phyloP scores from a whole-genome alignment of 1,284 basidiomycete species.

The Ganoderma meredithae region DNA sequence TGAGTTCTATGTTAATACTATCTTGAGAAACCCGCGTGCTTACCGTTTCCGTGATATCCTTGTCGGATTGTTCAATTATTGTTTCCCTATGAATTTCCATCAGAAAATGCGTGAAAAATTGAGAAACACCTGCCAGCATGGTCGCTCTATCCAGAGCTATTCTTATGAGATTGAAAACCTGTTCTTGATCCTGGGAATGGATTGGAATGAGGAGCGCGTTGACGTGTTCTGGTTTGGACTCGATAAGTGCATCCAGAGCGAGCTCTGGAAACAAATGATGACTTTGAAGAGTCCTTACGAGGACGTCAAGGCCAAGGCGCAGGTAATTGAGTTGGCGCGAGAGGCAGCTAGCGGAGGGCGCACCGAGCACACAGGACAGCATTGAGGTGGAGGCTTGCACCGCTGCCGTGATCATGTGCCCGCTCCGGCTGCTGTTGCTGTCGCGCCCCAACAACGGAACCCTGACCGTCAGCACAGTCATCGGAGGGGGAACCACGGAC shows the following conservation, averaged over 20 bases:
- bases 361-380: neutral
- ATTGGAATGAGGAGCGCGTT: constrained; percentile 40
- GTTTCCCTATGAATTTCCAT: constrained; percentile 50
- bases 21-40: constrained; percentile 35
- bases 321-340: constrained; percentile 27
- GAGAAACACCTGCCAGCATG: constrained; percentile 26
- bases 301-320: constrained; percentile 16
- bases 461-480: neutral
- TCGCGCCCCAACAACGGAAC: neutral
- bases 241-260: constrained; percentile 36
- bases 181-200: constrained; percentile 42
- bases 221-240: constrained; percentile 47
- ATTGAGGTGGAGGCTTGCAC: neutral
- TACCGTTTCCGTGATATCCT: constrained; percentile 43
- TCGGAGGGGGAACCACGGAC: neutral
- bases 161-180: constrained; percentile 43
- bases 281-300: constrained; percentile 34
- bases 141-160: constrained; percentile 35
- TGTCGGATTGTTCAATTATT: constrained; percentile 49
- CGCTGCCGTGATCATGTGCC: neutral
- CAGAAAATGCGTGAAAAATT: constrained; percentile 32
- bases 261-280: constrained; percentile 40
- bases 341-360: neutral
- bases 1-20: constrained; percentile 47
- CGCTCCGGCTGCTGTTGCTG: neutral